phyloP scores from a whole-genome alignment of 257 asterid species.

The Solanum okadae region DNA sequence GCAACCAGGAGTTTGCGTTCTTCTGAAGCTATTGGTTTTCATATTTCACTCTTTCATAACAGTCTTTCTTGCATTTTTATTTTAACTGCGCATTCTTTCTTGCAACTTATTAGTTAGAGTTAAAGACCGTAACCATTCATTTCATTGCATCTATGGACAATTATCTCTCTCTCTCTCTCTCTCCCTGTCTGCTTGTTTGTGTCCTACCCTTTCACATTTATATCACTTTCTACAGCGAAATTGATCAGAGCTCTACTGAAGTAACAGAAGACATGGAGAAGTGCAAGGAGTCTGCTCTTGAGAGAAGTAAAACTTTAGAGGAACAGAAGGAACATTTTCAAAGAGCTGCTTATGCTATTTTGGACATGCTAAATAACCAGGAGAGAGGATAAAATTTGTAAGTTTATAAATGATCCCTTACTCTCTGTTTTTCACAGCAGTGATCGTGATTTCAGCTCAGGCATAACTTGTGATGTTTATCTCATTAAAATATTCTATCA shows the following conservation, averaged over 20 bases:
- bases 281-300: slow-evolving; percentile 55
- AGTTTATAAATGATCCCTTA: slow-evolving; percentile 6
- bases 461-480: not conserved
- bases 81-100: not conserved
- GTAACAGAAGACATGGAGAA: slow-evolving; percentile 57
- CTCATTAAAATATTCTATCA: not conserved
- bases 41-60: not conserved
- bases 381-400: slow-evolving; percentile 30
- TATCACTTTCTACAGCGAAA: slow-evolving; percentile 40
- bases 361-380: slow-evolving; percentile 54
- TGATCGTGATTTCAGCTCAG: not conserved
- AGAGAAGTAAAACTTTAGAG: slow-evolving; percentile 58
- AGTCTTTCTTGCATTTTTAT: not conserved
- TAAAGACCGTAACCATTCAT: not conserved
- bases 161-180: not conserved
- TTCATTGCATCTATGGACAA: not conserved
- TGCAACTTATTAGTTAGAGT: not conserved
- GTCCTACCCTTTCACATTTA: not conserved
- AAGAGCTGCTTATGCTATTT: slow-evolving; percentile 75
- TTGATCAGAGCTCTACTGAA: slow-evolving; percentile 59
- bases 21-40: not conserved
- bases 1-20: not conserved
- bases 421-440: not conserved
- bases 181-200: not conserved
- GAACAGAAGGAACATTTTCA: slow-evolving; percentile 65